Percentiles rank a stretch among this genome's conserved stretches.
phyloP scores from a whole-genome alignment of 2,329 filamentous ascomycete genomes.

The Aureobasidium mangrovei region DNA sequence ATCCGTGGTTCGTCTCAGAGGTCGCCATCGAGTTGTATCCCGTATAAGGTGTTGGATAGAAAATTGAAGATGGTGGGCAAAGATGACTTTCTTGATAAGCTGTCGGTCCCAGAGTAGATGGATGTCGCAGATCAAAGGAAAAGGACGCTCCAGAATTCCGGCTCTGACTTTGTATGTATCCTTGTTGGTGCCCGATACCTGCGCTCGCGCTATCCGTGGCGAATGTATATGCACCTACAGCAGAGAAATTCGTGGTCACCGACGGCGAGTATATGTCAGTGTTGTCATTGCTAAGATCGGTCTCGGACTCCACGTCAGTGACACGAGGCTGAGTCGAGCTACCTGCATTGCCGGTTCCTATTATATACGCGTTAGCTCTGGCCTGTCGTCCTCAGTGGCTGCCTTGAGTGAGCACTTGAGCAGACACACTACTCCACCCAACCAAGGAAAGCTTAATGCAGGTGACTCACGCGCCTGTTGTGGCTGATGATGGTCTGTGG shows the following conservation, averaged over 20 bases:
- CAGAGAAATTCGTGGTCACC: neutral
- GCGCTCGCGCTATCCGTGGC: neutral
- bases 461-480: neutral
- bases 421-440: neutral
- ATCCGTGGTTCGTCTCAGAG: neutral
- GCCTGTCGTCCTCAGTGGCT: conserved; percentile 8
- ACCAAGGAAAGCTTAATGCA: conserved; percentile 10
- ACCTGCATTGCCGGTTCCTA: conserved; percentile 7
- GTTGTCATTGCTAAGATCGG: neutral
- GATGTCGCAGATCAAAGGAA: neutral
- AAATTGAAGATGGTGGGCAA: neutral
- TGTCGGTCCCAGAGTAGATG: neutral
- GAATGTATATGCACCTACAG: neutral
- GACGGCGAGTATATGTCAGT: neutral
- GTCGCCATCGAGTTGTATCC: neutral
- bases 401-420: conserved; percentile 1
- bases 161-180: neutral
- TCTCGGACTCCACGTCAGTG: conserved; percentile 6
- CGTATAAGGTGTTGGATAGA: too few relatives aligned
- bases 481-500: conserved; percentile 1
- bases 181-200: conserved; percentile 1
- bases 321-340: conserved; percentile 13
- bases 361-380: conserved; percentile 11
- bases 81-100: neutral
- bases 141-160: neutral